Evolutionary conservation across 2,329 filamentous ascomycete species (phyloP).

Genomic region (Pseudogymnoascus sp.): DNA sequence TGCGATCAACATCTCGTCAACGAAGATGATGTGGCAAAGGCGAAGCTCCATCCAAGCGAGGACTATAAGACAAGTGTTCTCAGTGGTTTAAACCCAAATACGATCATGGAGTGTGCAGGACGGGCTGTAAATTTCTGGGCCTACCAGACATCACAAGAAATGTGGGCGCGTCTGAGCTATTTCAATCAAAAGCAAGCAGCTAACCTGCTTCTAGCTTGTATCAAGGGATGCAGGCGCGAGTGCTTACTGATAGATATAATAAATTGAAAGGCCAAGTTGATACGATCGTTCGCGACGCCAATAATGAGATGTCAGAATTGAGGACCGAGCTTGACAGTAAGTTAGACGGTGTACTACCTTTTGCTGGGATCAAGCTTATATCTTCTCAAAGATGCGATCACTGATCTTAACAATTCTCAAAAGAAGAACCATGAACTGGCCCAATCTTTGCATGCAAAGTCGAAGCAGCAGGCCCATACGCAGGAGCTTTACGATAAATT

Average conservation of each 20-base stretch:
- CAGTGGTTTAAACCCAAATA: conserved; percentile 69
- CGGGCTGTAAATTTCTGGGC: conserved; percentile 76
- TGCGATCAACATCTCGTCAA: conserved; percentile 61
- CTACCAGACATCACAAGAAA: conserved; percentile 77
- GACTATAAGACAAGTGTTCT: conserved; percentile 85
- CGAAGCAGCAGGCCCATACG: conserved; percentile 56
- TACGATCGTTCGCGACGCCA: conserved; percentile 65
- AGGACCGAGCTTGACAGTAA: conserved; percentile 56
- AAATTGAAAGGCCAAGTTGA: conserved; percentile 59
- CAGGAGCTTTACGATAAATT: conserved; percentile 58
- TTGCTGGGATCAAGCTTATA: not conserved
- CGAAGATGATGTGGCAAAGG: conserved; percentile 65
- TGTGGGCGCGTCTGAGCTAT: conserved; percentile 44
- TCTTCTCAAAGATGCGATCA: conserved; percentile 3
- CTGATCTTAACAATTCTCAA: conserved; percentile 54
- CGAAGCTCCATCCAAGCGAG: conserved; percentile 68
- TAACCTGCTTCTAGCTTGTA: conserved; percentile 48
- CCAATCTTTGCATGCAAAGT: conserved; percentile 61
- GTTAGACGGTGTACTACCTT: conserved; percentile 17
- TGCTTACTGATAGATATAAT: conserved; percentile 63
- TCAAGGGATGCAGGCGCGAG: conserved; percentile 66
- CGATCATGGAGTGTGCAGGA: conserved; percentile 80
- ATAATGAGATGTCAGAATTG: conserved; percentile 59
- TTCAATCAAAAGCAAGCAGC: not conserved
- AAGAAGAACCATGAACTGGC: conserved; percentile 66